Percentiles rank a stretch among this genome's conserved stretches.
Conservation (phyloP, 148 eudicot genomes). For the Spergularia marina region DNA sequence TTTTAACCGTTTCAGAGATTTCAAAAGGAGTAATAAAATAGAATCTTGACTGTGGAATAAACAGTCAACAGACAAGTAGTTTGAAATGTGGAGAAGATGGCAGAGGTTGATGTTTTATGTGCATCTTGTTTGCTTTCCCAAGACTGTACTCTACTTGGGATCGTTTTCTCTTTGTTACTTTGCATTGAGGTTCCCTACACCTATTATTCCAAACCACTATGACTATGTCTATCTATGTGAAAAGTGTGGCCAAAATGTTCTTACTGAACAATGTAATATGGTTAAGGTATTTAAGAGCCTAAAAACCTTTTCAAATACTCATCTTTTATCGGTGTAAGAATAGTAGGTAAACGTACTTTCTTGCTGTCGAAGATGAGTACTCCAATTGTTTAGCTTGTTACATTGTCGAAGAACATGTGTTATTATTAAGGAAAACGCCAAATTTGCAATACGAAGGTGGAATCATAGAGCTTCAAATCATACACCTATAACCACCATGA, state of each 20-base stretch:
- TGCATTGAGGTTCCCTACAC: slow-evolving; percentile 11
- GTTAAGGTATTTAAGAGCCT: no score
- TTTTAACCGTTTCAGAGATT: neutral
- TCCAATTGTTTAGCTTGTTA: no score
- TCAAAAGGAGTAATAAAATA: slow-evolving; percentile 2
- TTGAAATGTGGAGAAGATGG: neutral
- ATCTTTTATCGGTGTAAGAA: no score
- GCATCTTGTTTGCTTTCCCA: slow-evolving; percentile 7
- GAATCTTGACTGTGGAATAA: neutral
- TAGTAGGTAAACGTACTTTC: no score
- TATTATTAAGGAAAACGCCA: no score
- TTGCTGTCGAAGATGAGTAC: no score
- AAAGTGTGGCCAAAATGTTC: neutral
- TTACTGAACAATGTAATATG: no score
- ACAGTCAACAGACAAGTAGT: slow-evolving; percentile 9
- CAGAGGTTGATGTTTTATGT: slow-evolving; percentile 3
- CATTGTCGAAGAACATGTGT: no score
- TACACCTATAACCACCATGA: no score
- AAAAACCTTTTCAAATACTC: no score
- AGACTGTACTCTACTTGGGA: slow-evolving; percentile 7
- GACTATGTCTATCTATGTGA: neutral
- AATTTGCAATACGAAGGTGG: no score
- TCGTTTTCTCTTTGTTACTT: slow-evolving; percentile 6
- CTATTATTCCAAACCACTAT: neutral
- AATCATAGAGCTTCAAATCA: no score